Evolutionary conservation across 2,329 filamentous ascomycete genomes (phyloP), one percentile per base, ranked within the genome.

Genomic region (Reticulascus tulasneorum): DNA sequence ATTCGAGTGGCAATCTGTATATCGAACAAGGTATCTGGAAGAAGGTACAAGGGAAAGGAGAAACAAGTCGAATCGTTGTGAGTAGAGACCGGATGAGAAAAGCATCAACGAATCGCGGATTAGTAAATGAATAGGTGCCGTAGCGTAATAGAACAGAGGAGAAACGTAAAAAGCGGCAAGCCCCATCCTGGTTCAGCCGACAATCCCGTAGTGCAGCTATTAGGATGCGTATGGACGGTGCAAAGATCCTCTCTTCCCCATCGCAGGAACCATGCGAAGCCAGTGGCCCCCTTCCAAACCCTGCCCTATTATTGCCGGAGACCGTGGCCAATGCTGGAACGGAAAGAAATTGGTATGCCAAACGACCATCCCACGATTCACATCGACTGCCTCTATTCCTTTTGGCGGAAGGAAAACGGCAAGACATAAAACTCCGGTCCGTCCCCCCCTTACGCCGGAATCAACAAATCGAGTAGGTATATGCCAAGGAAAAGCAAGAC

Each of bases 1-100:
- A 34, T 35, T 34, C 35, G 48, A 45, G 42, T 39, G 44, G 40
- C 50, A 60, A 52, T 62, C 54, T 60, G 59, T 72, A 71, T 72
- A 71, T 75, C 65, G 70, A 75, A 76, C 72, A 76, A 76, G 71
- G 73, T 75, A 75, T 75, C 68, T 69, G 67, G 63, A 55, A 60
- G 51, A 53, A 50, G 46, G 47, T 38, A 35, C 47, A 30, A n/a
- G 35, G 49, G 45, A 45, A 37, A 51, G 46, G 42, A 41, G 35
- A 46, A 42, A 40, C 36, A 34, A 53, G 38, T 48, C 34, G 40
- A 34, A 31, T 38, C 32, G 15, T 37, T 32, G 28, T 47, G 49
- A 44, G 50, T 47, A 38, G 44, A 23, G 27, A 45, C n/a, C n/a
- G n/a, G n/a, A n/a, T n/a, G n/a, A n/a, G n/a, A n/a, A n/a, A n/a